A percentile compares a stretch with the other conserved stretches of the same genome.
Conservation (phyloP, 306 rosid genomes). For the Casuarina cunninghamiana region DNA sequence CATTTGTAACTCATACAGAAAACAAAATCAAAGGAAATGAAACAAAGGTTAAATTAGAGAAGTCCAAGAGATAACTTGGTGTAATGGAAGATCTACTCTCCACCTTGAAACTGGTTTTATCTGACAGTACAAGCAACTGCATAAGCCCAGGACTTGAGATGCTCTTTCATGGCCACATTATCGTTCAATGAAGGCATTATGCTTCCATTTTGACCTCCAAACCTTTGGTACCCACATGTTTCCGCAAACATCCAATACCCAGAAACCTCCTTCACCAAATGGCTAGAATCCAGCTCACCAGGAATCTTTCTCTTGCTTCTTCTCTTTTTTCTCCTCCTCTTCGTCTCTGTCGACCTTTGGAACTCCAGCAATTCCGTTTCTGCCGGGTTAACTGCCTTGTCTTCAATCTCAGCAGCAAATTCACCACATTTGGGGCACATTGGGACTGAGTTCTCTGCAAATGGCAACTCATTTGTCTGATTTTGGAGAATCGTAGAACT, state of each 20-base stretch:
- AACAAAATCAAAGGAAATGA: background rate
- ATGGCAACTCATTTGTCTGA: slow-evolving; percentile 9
- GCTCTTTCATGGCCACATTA: slow-evolving; percentile 64
- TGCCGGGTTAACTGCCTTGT: background rate
- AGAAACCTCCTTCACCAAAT: slow-evolving; percentile 19
- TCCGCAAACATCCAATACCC: slow-evolving; percentile 13
- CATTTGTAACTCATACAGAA: background rate
- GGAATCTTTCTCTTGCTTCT: slow-evolving; percentile 10
- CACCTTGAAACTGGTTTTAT: slow-evolving; percentile 10
- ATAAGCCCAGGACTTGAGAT: slow-evolving; percentile 73
- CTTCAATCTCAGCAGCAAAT: slow-evolving; percentile 19
- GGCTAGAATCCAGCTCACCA: slow-evolving; percentile 36
- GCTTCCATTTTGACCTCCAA: background rate
- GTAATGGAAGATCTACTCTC: background rate
- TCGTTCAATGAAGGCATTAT: slow-evolving; percentile 48
- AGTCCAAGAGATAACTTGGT: background rate
- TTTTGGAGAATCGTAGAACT: slow-evolving; percentile 11
- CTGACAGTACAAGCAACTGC: slow-evolving; percentile 68
- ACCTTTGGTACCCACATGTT: slow-evolving; percentile 8
- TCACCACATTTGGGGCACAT: slow-evolving; percentile 12
- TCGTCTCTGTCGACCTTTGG: slow-evolving; percentile 22
- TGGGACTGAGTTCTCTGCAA: slow-evolving; percentile 6
- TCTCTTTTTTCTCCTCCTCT: slow-evolving; percentile 16
- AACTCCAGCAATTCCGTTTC: slow-evolving; percentile 16
- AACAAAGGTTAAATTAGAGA: background rate